Evolutionary conservation across 768 basidiomycete genomes (phyloP).

Genomic region (Xerocomellus dryophilus): DNA sequence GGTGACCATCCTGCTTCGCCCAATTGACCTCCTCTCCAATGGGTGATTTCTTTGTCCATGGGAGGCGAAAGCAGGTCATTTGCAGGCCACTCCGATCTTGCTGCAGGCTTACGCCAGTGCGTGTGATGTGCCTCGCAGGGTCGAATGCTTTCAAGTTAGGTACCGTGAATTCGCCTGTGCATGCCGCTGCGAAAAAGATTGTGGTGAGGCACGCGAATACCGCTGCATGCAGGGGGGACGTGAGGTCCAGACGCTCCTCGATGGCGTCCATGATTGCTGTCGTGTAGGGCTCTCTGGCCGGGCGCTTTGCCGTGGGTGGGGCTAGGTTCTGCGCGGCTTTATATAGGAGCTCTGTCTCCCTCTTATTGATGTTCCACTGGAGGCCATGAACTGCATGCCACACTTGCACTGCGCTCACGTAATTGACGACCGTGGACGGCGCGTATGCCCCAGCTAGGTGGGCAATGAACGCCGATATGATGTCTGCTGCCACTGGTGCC

Average conservation of each 20-base stretch:
- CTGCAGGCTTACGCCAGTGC: not conserved
- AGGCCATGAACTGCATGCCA: not conserved
- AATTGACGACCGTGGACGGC: not conserved
- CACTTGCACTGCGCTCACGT: not conserved
- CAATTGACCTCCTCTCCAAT: not conserved
- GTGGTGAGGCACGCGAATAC: not conserved
- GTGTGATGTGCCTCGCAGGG: not conserved
- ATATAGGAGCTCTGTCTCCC: not conserved
- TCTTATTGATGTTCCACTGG: not conserved
- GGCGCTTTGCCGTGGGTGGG: not conserved
- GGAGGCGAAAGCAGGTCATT: not conserved
- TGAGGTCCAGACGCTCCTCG: not conserved
- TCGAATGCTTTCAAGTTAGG: not conserved
- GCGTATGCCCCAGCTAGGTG: not conserved
- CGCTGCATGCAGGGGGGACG: not conserved
- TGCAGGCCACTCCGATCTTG: not conserved
- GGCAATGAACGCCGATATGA: not conserved
- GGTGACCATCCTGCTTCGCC: not conserved
- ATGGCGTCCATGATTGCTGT: not conserved
- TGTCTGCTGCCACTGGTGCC: not conserved
- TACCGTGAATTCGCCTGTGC: not conserved
- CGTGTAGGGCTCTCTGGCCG: not conserved
- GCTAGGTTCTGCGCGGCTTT: not conserved
- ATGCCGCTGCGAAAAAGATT: not conserved
- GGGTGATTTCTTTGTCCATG: not conserved